Conservation (phyloP, 441 rosid genomes). For the Jatropha multifida region DNA sequence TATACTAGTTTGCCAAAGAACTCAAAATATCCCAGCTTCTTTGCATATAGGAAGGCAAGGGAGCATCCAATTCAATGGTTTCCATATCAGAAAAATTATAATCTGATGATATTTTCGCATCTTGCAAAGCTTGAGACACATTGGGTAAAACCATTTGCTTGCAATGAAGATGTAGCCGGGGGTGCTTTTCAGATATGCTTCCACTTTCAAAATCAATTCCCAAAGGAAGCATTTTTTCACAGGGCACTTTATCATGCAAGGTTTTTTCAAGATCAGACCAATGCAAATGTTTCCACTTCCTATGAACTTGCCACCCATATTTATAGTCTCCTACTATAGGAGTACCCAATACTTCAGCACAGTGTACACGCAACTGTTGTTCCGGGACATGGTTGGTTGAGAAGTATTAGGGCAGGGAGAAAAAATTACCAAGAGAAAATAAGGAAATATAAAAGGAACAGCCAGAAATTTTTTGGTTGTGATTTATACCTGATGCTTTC, state of each 20-base stretch:
- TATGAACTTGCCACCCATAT: conserved; percentile 88
- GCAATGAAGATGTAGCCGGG: conserved; percentile 89
- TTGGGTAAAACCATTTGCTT: conserved; percentile 72
- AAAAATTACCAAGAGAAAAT: neutral
- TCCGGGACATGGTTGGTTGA: conserved; percentile 7
- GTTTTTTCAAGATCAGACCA: conserved; percentile 22
- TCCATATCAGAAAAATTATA: conserved; percentile 45
- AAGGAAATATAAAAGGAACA: conserved; percentile 3
- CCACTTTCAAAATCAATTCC: conserved; percentile 72
- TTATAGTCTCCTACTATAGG: conserved; percentile 94
- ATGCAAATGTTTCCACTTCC: conserved; percentile 40
- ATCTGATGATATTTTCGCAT: conserved; percentile 36
- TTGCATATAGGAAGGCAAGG: conserved; percentile 82
- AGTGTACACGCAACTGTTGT: conserved; percentile 85
- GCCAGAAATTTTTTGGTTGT: conserved; percentile 7
- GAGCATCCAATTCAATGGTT: conserved; percentile 64
- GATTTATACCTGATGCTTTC: conserved; percentile 85
- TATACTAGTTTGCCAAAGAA: conserved; percentile 23
- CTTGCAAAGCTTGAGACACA: conserved; percentile 53
- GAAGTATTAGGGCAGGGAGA: neutral
- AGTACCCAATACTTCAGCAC: conserved; percentile 89
- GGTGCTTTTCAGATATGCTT: conserved; percentile 60
- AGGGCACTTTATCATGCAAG: conserved; percentile 21
- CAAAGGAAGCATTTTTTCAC: conserved; percentile 44
- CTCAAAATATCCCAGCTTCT: conserved; percentile 65